These are phyloP conservation scores for Aspergillaceae sp. DNA, from an alignment of 2,329 filamentous ascomycete species.

Conservation along the genomic window DNA sequence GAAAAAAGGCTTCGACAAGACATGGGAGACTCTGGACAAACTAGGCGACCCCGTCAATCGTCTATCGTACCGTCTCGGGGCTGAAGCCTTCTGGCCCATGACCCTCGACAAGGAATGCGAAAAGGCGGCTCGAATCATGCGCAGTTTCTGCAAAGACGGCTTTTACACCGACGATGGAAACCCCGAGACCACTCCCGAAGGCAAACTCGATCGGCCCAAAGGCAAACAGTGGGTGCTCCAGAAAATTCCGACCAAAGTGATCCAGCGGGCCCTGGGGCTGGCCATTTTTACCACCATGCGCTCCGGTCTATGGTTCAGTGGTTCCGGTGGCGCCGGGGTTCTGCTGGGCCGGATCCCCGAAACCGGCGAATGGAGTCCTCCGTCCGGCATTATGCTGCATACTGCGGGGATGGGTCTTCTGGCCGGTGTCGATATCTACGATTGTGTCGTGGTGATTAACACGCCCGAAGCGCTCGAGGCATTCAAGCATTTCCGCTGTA, in stretches of 20 bases:
- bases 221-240: conserved; percentile 59
- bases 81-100: conserved; percentile 77
- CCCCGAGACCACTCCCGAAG: conserved; percentile 34
- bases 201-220: conserved; percentile 46
- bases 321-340: conserved; percentile 81
- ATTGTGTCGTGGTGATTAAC: conserved; percentile 90
- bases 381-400: conserved; percentile 83
- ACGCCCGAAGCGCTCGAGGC: conserved; percentile 73
- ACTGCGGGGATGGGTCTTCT: conserved; percentile 83
- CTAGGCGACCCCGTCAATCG: conserved; percentile 69
- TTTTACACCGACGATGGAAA: conserved; percentile 56
- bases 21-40: conserved; percentile 59
- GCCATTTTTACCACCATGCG: conserved; percentile 96
- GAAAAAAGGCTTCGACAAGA: conserved; percentile 65
- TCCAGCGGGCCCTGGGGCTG: conserved; percentile 80
- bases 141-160: conserved; percentile 79
- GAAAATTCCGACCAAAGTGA: conserved; percentile 78
- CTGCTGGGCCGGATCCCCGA: conserved; percentile 68
- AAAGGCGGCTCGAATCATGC: conserved; percentile 80
- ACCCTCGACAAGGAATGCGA: conserved; percentile 82
- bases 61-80: conserved; percentile 70
- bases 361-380: conserved; percentile 84
- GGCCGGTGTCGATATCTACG: conserved; percentile 88
- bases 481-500: conserved; percentile 70
- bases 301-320: conserved; percentile 82